These are phyloP conservation scores for Saccharomycopsis olivae DNA, from an alignment of 805 yeast genomes.

Conservation along the genomic window DNA sequence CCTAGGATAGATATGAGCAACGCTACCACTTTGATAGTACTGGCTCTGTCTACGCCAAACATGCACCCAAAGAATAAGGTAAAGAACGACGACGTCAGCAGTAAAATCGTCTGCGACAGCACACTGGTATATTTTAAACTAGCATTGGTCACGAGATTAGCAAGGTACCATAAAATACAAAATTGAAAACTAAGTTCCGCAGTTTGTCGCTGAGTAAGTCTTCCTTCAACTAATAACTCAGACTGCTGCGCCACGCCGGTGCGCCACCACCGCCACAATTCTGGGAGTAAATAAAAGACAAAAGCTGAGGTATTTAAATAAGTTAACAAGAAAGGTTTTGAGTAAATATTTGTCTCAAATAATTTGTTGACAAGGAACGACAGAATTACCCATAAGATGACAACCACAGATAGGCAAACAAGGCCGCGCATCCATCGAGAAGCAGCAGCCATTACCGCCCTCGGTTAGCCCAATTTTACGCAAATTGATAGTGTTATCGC, in stretches of 20 bases:
- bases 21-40: constrained; percentile 54
- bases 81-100: constrained; percentile 89
- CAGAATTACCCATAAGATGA: constrained; percentile 82
- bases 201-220: too few species aligned
- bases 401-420: constrained; percentile 60
- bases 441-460: too few species aligned
- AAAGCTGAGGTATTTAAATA: constrained; percentile 86
- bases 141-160: constrained; percentile 83
- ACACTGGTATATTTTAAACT: constrained; percentile 83
- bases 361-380: constrained; percentile 75
- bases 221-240: constrained; percentile 35
- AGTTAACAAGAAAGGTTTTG: constrained; percentile 89
- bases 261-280: too few species aligned
- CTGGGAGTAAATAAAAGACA: constrained; percentile 63
- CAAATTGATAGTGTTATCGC: too few species aligned
- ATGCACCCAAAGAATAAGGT: constrained; percentile 74
- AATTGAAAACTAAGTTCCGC: constrained; percentile 68
- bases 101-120: constrained; percentile 85
- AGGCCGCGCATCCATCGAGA: constrained; percentile 69
- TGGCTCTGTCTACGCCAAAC: constrained; percentile 61
- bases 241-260: too few species aligned
- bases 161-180: constrained; percentile 80
- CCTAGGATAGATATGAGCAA: constrained; percentile 67
- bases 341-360: constrained; percentile 56
- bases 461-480: too few species aligned